These are phyloP conservation scores for Lactarius deliciosus DNA, from an alignment of 768 basidiomycete species.

Conservation along the genomic window DNA sequence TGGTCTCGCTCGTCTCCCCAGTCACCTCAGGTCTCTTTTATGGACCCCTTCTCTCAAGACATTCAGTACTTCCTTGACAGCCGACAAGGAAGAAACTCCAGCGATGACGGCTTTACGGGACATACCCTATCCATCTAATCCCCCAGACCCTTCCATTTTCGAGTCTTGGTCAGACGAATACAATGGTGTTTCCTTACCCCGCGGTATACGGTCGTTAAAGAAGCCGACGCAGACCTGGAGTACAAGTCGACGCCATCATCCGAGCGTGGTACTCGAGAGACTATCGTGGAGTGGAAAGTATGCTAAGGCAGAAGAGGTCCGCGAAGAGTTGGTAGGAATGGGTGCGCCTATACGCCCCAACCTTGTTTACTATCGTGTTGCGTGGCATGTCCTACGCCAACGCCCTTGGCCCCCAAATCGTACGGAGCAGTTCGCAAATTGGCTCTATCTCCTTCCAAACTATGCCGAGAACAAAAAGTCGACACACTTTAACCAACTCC, in stretches of 20 bases:
- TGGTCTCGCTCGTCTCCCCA: slow-evolving; percentile 16
- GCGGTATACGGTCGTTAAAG: neutral
- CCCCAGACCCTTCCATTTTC: slow-evolving; percentile 40
- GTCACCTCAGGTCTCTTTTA: slow-evolving; percentile 9
- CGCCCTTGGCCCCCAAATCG: slow-evolving; percentile 28
- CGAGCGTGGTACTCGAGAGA: slow-evolving; percentile 31
- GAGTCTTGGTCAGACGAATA: slow-evolving; percentile 41
- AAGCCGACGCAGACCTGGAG: neutral
- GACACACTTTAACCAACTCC: slow-evolving; percentile 34
- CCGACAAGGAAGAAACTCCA: slow-evolving; percentile 35
- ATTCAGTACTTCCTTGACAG: slow-evolving; percentile 31
- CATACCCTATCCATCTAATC: slow-evolving; percentile 37
- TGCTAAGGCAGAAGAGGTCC: slow-evolving; percentile 40
- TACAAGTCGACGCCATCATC: neutral
- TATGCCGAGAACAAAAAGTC: neutral
- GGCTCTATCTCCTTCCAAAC: slow-evolving; percentile 46
- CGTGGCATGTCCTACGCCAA: slow-evolving; percentile 36
- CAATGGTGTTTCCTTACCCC: neutral
- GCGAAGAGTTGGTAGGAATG: slow-evolving; percentile 42
- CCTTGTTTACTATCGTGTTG: slow-evolving; percentile 41
- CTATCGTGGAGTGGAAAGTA: slow-evolving; percentile 37
- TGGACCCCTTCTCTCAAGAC: slow-evolving; percentile 24
- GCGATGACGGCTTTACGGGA: slow-evolving; percentile 39
- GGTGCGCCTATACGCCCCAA: slow-evolving; percentile 41
- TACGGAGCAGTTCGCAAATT: slow-evolving; percentile 36